phyloP scores from a whole-genome alignment of 768 basidiomycete genomes.

The Exsudoporus frostii region DNA sequence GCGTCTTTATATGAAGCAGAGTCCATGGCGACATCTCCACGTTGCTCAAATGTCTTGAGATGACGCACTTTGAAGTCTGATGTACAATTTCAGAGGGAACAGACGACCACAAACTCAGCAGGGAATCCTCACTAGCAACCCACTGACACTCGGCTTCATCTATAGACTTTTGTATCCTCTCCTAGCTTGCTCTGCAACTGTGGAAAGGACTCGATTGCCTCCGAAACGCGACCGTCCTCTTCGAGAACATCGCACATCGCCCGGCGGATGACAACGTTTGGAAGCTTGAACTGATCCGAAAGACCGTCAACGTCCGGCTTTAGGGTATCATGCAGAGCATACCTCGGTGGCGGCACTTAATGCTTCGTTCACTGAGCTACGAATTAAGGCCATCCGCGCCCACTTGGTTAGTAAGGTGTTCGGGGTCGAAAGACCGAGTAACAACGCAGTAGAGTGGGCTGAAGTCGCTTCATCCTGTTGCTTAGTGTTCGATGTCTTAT shows the following conservation, averaged over 20 bases:
- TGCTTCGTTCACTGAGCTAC: not conserved
- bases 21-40: no score
- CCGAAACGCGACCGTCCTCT: not conserved
- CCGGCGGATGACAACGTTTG: not conserved
- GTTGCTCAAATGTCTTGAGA: no score
- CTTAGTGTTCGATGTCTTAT: not conserved
- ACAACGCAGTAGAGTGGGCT: conserved; percentile 2
- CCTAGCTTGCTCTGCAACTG: not conserved
- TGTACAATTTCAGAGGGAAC: no score
- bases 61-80: no score
- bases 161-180: not conserved
- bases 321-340: not conserved
- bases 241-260: not conserved
- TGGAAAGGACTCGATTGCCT: not conserved
- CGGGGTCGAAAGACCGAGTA: not conserved
- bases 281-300: conserved; percentile 1
- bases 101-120: no score
- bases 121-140: no score
- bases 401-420: conserved; percentile 6
- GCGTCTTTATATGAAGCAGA: not conserved
- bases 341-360: not conserved
- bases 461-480: not conserved
- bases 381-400: not conserved
- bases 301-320: not conserved
- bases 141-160: no score